Evolutionary conservation across 2,329 filamentous ascomycete genomes (phyloP).

Genomic region (Calcarisporium arbuscula): DNA sequence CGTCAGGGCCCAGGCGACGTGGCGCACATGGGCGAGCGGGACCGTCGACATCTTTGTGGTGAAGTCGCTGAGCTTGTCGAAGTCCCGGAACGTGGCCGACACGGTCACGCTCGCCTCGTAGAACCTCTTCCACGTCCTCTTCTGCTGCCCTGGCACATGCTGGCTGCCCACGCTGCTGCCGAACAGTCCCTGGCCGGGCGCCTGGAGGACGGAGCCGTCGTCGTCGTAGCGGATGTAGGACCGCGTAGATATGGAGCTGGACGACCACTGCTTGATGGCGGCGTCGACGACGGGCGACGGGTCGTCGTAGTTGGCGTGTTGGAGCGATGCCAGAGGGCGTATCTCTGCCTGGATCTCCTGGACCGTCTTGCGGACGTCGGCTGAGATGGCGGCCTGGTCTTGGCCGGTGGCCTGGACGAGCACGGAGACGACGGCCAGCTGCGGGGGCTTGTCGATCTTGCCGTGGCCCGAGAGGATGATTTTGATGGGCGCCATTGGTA

Average conservation of each 20-base stretch:
- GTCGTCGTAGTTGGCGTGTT: neutral
- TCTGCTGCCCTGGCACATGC: too few species aligned
- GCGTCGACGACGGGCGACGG: conserved; percentile 1
- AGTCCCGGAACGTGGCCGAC: too few species aligned
- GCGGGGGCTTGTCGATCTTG: conserved; percentile 2
- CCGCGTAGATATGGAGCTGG: conserved; percentile 3
- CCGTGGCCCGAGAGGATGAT: conserved; percentile 1
- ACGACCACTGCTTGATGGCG: conserved; percentile 3
- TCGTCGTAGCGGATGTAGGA: conserved; percentile 1
- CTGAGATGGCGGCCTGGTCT: conserved; percentile 3
- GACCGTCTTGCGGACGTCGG: conserved; percentile 3
- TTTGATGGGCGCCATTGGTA: conserved; percentile 1
- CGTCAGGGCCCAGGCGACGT: conserved; percentile 1
- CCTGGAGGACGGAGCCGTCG: neutral
- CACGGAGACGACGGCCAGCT: conserved; percentile 1
- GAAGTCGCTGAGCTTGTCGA: conserved; percentile 1
- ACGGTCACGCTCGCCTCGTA: conserved; percentile 2
- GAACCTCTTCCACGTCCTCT: neutral
- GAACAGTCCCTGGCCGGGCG: neutral
- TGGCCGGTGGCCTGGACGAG: neutral
- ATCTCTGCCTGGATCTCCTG: conserved; percentile 2
- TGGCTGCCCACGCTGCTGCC: neutral
- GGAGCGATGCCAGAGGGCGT: neutral
- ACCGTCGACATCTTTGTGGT: conserved; percentile 1
- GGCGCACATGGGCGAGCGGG: conserved; percentile 1